phyloP scores from a whole-genome alignment of 1,139 yeast genomes.

The Chernovozyma aurita region DNA sequence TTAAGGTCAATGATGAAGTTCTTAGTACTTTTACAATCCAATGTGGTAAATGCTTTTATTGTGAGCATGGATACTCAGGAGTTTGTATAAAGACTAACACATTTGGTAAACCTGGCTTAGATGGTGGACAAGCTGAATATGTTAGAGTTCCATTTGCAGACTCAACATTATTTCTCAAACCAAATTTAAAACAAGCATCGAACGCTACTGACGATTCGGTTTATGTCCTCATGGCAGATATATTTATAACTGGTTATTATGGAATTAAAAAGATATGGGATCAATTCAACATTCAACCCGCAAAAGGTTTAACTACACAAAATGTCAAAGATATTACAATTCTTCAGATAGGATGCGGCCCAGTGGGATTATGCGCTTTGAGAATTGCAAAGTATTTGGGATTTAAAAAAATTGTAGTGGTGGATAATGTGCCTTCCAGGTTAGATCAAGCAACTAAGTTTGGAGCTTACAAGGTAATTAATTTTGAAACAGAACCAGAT shows the following conservation, averaged over 20 bases:
- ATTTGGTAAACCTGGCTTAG: constrained; percentile 50
- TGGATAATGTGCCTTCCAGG: constrained; percentile 48
- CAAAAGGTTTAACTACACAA: constrained; percentile 12
- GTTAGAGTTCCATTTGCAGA: constrained; percentile 57
- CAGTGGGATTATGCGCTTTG: constrained; percentile 59
- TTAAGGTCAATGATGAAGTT: constrained; percentile 41
- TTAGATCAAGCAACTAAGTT: constrained; percentile 40
- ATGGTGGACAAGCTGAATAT: constrained; percentile 61
- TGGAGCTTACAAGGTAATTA: constrained; percentile 41
- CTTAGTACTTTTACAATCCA: constrained; percentile 51
- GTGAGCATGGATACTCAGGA: constrained; percentile 48
- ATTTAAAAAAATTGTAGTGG: constrained; percentile 42
- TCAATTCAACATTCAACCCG: constrained; percentile 24
- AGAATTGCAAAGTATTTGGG: constrained; percentile 45
- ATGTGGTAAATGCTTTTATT: constrained; percentile 55
- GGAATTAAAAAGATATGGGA: constrained; percentile 50
- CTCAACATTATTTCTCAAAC: constrained; percentile 39
- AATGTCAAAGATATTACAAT: constrained; percentile 32
- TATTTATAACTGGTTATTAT: constrained; percentile 61
- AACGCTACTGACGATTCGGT: constrained; percentile 37
- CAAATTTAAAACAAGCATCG: constrained; percentile 6
- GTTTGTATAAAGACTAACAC: constrained; percentile 49
- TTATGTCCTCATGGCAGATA: constrained; percentile 61
- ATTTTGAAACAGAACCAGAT: constrained; percentile 34
- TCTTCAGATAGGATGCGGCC: constrained; percentile 60